Evolutionary conservation across 1,139 yeast genomes (phyloP).

Genomic region (Suhomyces bokatorum): DNA sequence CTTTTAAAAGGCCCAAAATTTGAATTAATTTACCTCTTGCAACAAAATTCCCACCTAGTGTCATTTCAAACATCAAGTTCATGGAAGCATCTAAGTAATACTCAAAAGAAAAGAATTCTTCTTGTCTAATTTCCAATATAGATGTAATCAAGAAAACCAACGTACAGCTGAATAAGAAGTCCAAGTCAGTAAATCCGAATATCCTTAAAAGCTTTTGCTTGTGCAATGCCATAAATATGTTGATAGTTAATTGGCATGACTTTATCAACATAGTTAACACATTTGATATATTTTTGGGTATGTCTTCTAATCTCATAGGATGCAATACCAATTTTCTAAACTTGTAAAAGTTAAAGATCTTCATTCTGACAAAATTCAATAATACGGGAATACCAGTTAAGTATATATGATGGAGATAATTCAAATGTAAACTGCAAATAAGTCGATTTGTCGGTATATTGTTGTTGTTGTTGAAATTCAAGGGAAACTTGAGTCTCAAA

Average conservation of each 20-base stretch:
- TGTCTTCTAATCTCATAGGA: conserved; percentile 10
- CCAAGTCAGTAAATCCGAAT: conserved; percentile 33
- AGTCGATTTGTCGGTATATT: conserved; percentile 19
- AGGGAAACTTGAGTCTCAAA: conserved; percentile 19
- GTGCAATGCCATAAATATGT: conserved; percentile 25
- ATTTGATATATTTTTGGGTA: conserved; percentile 25
- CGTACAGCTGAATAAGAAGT: conserved; percentile 25
- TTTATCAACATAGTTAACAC: conserved; percentile 23
- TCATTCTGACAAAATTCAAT: conserved; percentile 24
- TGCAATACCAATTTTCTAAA: conserved; percentile 5
- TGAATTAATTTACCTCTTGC: conserved; percentile 29
- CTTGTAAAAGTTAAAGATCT: conserved; percentile 15
- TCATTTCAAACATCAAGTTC: conserved; percentile 26
- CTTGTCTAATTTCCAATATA: conserved; percentile 18
- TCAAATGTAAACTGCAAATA: conserved; percentile 29
- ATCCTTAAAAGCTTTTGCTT: conserved; percentile 21
- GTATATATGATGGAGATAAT: conserved; percentile 32
- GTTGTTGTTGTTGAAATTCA: conserved; percentile 5
- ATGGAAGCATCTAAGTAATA: conserved; percentile 24
- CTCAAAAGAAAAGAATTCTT: conserved; percentile 17
- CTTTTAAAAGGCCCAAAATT: conserved; percentile 18
- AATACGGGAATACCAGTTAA: conserved; percentile 30
- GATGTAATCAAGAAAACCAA: conserved; percentile 27
- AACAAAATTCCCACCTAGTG: conserved; percentile 24
- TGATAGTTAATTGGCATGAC: conserved; percentile 28